Base-by-base conservation (phyloP, 345 rosid species). In the Brassica cretica region DNA sequence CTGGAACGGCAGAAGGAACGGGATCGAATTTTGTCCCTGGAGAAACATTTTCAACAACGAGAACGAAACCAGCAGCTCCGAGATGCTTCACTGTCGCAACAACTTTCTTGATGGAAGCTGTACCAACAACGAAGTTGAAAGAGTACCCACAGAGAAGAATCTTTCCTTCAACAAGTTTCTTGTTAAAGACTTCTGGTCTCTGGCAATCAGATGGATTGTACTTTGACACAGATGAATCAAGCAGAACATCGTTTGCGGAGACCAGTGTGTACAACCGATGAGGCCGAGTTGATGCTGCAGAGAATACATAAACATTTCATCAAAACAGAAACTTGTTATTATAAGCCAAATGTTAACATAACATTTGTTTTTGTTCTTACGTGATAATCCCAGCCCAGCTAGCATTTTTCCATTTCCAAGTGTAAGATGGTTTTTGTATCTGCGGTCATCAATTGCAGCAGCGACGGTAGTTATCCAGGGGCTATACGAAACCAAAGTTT, bases 81-180 rank as follows among this genome's bases (percentile, higher is more conserved):
- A 96, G 94, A 82, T 85, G 85, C 82, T 88, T 90, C 14, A 91
- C 93, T 25, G 98, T 89, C 82, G 88, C 92, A 5, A 93, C 88
- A 29, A 96, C 99, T 84, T 93, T 96, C 86, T 93, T 96, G 71
- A 93, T 85, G 19, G 99, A 93, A 72, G 99, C 91, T 69, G 97
- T 88, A 11, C 99, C 99, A 76, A 82, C 88, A 73, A 96, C 96
- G 76, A 96, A 96, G 86, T 89, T 93, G 88, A 93, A 96, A 41
- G 99, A 96, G 82, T 96, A 96, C 58, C 99, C 99, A 76, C 99
- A 96, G n/a, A 96, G 90, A 80, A 96, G 94, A 81, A 96, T 85
- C 76, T 91, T 93, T 64, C 99, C 99, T 77, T 88, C 78, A 70
- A 96, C 84, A 75, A 93, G 85, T 67, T 89, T 91, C 85, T 80